Evolutionary conservation across 2,329 filamentous ascomycete genomes (phyloP).

Genomic region (Stagonosporopsis cucurbitacearum): DNA sequence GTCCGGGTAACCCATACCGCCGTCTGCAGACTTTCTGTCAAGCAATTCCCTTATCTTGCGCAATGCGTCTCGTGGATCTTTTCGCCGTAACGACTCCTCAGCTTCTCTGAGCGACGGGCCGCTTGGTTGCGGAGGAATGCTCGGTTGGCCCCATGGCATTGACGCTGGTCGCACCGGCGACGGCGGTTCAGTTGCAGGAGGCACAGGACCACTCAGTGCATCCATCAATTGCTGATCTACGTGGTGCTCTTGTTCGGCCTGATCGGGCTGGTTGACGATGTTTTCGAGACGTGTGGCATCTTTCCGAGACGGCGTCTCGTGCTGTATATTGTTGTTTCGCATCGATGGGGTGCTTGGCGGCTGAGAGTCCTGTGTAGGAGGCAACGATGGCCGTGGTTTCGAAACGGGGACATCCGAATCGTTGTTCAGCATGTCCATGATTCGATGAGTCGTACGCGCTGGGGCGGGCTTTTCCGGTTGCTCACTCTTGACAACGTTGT

Average conservation of each 20-base stretch:
- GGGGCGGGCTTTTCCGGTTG: slow-evolving; percentile 29
- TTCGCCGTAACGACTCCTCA: slow-evolving; percentile 34
- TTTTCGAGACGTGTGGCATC: slow-evolving; percentile 27
- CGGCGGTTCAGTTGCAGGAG: slow-evolving; percentile 25
- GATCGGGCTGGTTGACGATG: slow-evolving; percentile 28
- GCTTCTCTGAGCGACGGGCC: slow-evolving; percentile 24
- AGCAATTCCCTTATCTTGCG: slow-evolving; percentile 36
- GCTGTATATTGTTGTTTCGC: slow-evolving; percentile 21
- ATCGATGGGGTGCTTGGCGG: slow-evolving; percentile 23
- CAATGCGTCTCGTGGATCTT: slow-evolving; percentile 34
- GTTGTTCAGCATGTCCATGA: slow-evolving; percentile 48
- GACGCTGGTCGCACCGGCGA: slow-evolving; percentile 26
- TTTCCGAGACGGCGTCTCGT: slow-evolving; percentile 28
- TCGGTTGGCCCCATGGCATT: slow-evolving; percentile 26
- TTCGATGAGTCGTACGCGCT: slow-evolving; percentile 43
- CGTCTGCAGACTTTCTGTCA: slow-evolving; percentile 34
- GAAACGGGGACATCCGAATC: slow-evolving; percentile 40
- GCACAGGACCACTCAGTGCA: slow-evolving; percentile 22
- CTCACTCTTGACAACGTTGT: slow-evolving; percentile 16
- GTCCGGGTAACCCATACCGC: slow-evolving; percentile 26
- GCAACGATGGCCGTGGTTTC: slow-evolving; percentile 28
- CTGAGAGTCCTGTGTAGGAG: slow-evolving; percentile 22
- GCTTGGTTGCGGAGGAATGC: slow-evolving; percentile 16
- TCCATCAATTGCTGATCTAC: slow-evolving; percentile 34
- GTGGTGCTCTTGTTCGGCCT: slow-evolving; percentile 27